Evolutionary conservation across 202 grass and related monocot species (phyloP), one percentile per base, ranked within the genome.

Genomic region (Schoenoplectus tabernaemontani): DNA sequence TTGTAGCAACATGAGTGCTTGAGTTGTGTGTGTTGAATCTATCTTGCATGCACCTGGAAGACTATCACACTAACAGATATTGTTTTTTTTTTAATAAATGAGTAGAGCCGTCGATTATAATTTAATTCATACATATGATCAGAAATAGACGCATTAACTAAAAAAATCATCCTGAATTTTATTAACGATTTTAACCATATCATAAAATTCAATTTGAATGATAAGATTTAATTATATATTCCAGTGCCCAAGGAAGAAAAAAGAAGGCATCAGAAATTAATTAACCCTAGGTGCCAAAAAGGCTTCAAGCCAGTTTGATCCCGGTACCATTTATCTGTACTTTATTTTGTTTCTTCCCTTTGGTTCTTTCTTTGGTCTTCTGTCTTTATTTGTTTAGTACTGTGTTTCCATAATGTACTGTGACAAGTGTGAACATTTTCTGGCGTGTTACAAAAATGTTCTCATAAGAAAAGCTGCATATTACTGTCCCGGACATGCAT

Each of bases 281-380:
- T 16, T 43, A 32, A 33, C 24, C 43, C 43, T 30, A 30, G 5
- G 44, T 72, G 67, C 67, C 43, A 48, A 72, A 72, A 26, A 48
- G 42, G 11, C 48, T 72, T 72, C 12, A 72, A 43, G 23, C 23
- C 41, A 5, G 67, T n/a, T 26, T 28, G 67, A 71, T 71, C 67
- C 22, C 23, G 22, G 3, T 16, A 34, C 22, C 8, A 73, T 51
- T 17, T 51, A 73, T 30, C 1, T 73, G 68, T 73, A 73, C 68
- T 73, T 73, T 73, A 12, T 73, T 73, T 73, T 73, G 68, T 73
- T 73, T 23, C 13, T 73, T 73, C 68, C 12, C 23, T 8, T 73
- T 73, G 68, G 68, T 44, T 0, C 4, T 12, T 7, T 26, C 68
- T n/a, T 24, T 33, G 5, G 0, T n/a, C n/a, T n/a, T 30, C 12